Conservation (phyloP, 2,329 filamentous ascomycete species). For the Paecilomyces sp. region DNA sequence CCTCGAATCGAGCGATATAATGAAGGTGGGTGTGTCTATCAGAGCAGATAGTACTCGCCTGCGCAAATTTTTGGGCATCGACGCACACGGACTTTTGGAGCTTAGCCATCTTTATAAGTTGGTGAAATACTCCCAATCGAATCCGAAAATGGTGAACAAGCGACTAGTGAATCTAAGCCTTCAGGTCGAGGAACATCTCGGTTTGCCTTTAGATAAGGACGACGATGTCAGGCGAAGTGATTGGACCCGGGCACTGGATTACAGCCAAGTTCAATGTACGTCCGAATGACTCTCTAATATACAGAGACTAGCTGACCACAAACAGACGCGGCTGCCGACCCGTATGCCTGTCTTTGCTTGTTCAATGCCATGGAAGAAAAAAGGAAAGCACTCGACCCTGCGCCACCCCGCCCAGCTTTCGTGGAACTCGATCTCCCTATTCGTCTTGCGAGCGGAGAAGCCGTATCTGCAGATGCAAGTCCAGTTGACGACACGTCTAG, state of each 20-base stretch:
- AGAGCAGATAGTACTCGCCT: conserved; percentile 64
- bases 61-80: conserved; percentile 56
- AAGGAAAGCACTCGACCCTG: conserved; percentile 58
- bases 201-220: conserved; percentile 70
- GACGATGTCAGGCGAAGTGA: conserved; percentile 61
- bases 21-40: conserved; percentile 73
- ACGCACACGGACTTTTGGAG: conserved; percentile 65
- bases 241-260: conserved; percentile 60
- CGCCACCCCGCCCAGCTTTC: conserved; percentile 62
- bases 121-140: conserved; percentile 57
- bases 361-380: conserved; percentile 65
- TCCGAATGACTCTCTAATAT: conserved; percentile 6
- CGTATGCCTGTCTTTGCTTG: conserved; percentile 70
- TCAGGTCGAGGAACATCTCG: conserved; percentile 64
- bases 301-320: not conserved
- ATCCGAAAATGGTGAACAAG: conserved; percentile 57
- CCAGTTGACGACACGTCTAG: not conserved
- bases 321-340: conserved; percentile 70
- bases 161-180: conserved; percentile 57
- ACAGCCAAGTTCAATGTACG: conserved; percentile 65
- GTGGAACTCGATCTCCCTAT: conserved; percentile 63
- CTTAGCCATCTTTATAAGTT: conserved; percentile 75
- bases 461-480: conserved; percentile 6
- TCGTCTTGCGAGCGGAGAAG: conserved; percentile 41
- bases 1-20: conserved; percentile 62